Evolutionary conservation across 305 asterid genomes (phyloP).

Genomic region (Fraxinus greggii): DNA sequence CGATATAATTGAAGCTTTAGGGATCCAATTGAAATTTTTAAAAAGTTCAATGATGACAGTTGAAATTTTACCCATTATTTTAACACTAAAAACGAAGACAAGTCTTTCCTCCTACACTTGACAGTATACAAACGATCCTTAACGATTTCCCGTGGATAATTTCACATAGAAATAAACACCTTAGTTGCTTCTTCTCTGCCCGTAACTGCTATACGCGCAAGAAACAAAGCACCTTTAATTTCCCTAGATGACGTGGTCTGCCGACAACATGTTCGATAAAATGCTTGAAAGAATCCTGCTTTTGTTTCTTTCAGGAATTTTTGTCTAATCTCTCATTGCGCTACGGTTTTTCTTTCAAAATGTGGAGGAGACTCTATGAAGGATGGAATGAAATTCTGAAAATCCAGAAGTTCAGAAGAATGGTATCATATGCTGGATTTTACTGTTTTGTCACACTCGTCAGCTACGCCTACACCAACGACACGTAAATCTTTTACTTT

Average conservation of each 20-base stretch:
- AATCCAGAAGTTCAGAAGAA: slow-evolving; percentile 85
- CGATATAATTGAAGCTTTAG: background rate
- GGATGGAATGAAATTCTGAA: slow-evolving; percentile 65
- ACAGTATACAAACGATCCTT: background rate
- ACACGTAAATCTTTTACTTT: slow-evolving; percentile 52
- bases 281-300: slow-evolving; percentile 22
- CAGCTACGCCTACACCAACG: slow-evolving; percentile 71
- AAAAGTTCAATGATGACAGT: background rate
- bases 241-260: background rate
- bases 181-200: background rate
- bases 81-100: background rate
- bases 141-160: background rate
- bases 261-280: slow-evolving; percentile 20
- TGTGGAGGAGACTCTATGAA: slow-evolving; percentile 49
- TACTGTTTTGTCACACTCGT: slow-evolving; percentile 57
- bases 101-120: background rate
- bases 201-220: background rate
- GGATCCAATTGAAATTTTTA: background rate
- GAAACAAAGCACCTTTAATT: background rate
- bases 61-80: background rate
- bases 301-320: slow-evolving; percentile 5
- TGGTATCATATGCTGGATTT: slow-evolving; percentile 73
- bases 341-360: slow-evolving; percentile 2
- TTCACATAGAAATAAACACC: background rate
- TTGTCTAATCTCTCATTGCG: background rate